Percentiles rank a stretch among this genome's conserved stretches.
phyloP scores from a whole-genome alignment of 2,329 filamentous ascomycete species.

The Passalora sequoiae region DNA sequence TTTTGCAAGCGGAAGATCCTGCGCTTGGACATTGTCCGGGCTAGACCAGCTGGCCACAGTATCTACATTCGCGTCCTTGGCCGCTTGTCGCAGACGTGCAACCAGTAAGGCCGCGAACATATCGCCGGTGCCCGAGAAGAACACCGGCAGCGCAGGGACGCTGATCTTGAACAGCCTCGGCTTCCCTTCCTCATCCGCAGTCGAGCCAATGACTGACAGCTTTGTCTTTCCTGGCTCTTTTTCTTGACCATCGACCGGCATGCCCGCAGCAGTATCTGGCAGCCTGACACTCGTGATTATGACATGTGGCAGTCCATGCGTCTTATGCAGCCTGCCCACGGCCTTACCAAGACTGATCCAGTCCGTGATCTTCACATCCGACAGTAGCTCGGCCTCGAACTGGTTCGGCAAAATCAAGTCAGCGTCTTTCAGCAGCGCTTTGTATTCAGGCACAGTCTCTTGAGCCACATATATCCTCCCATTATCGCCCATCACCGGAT shows the following conservation, averaged over 20 bases:
- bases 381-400: slow-evolving; percentile 92
- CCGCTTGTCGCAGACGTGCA: slow-evolving; percentile 79
- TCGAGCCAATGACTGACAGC: slow-evolving; percentile 66
- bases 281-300: slow-evolving; percentile 87
- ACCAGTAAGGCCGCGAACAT: slow-evolving; percentile 96
- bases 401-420: slow-evolving; percentile 95
- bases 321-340: slow-evolving; percentile 68
- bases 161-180: slow-evolving; percentile 84
- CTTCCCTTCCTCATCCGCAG: slow-evolving; percentile 56
- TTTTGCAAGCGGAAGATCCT: slow-evolving; percentile 73
- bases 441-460: slow-evolving; percentile 88
- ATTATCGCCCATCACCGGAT: slow-evolving; percentile 98
- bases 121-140: slow-evolving; percentile 94
- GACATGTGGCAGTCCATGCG: slow-evolving; percentile 74
- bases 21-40: slow-evolving; percentile 62
- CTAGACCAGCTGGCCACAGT: slow-evolving; percentile 66
- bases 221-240: slow-evolving; percentile 15
- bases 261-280: slow-evolving; percentile 43
- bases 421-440: slow-evolving; percentile 68
- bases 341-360: slow-evolving; percentile 67
- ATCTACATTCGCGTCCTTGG: slow-evolving; percentile 50
- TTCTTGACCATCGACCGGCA: slow-evolving; percentile 3
- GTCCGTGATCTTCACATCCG: slow-evolving; percentile 75
- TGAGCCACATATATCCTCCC: slow-evolving; percentile 85
- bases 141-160: slow-evolving; percentile 82